A percentile compares a stretch with the other conserved stretches of the same genome.
Conservation (phyloP, 2,329 filamentous ascomycete species). For the Trichophyton equinum region DNA sequence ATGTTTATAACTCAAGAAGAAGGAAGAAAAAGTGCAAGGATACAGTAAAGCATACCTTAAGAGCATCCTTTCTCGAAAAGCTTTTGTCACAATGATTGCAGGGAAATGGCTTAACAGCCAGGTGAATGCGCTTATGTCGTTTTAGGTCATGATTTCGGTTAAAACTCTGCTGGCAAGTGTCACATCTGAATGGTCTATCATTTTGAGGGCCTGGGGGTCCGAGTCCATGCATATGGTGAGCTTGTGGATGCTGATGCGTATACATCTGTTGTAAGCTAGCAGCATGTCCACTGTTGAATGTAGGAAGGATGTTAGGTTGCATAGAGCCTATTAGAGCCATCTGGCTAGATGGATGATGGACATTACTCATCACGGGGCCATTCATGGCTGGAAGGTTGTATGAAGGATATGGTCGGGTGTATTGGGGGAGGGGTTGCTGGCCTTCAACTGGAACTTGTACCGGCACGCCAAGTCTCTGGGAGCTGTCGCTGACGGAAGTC, state of each 20-base stretch:
- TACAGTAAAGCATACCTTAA: conserved; percentile 59
- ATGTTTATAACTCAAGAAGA: neutral
- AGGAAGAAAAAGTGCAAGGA: neutral
- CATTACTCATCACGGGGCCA: conserved; percentile 63
- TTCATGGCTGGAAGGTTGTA: conserved; percentile 51
- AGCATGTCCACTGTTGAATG: conserved; percentile 49
- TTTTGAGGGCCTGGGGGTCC: conserved; percentile 45
- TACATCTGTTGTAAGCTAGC: conserved; percentile 51
- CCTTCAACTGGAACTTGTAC: conserved; percentile 29
- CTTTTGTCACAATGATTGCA: conserved; percentile 89
- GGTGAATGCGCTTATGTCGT: conserved; percentile 85
- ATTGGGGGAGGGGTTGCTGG: conserved; percentile 26
- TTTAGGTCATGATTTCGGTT: conserved; percentile 95
- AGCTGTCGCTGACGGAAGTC: conserved; percentile 31
- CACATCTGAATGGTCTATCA: conserved; percentile 88
- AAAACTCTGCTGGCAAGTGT: conserved; percentile 84
- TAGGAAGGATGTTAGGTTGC: conserved; percentile 44
- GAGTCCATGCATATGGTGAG: conserved; percentile 31
- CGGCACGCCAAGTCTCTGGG: conserved; percentile 44
- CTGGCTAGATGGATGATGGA: conserved; percentile 59
- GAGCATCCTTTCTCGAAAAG: conserved; percentile 88
- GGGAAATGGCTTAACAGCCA: conserved; percentile 90
- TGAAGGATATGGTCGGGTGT: conserved; percentile 34
- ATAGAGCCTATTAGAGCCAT: conserved; percentile 57
- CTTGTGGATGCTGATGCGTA: conserved; percentile 34